phyloP scores from a whole-genome alignment of 169 alveolate species.

The Cytauxzoon felis region DNA sequence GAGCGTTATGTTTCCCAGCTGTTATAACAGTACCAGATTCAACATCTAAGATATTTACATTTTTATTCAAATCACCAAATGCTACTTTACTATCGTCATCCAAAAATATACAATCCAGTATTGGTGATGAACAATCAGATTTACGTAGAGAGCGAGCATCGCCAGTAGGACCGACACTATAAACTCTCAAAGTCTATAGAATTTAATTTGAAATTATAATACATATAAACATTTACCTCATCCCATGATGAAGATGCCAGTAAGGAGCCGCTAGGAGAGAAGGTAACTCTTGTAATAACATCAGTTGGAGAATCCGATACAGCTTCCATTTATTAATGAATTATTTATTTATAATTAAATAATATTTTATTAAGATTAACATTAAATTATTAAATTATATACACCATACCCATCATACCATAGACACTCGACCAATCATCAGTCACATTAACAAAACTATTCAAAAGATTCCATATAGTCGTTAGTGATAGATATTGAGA shows the following conservation, averaged over 20 bases:
- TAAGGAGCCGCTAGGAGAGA: constrained; percentile 40
- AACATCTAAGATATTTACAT: constrained; percentile 35
- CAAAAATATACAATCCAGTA: constrained; percentile 50
- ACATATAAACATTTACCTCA: constrained; percentile 26
- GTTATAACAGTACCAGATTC: constrained; percentile 26
- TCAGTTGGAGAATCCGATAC: constrained; percentile 40
- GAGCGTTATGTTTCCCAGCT: constrained; percentile 52
- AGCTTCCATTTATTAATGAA: no score
- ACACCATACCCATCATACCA: no score
- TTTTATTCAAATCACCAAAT: constrained; percentile 41
- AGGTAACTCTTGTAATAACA: constrained; percentile 44
- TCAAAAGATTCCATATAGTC: no score
- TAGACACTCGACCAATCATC: no score
- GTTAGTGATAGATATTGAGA: no score
- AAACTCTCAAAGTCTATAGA: constrained; percentile 32
- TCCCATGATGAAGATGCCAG: constrained; percentile 66
- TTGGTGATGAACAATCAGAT: constrained; percentile 31
- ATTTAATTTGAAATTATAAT: no score
- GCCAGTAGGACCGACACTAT: constrained; percentile 14
- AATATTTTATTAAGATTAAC: no score
- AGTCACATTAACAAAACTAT: no score
- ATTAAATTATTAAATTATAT: no score
- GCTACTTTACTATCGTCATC: constrained; percentile 48
- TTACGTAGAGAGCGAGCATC: constrained; percentile 1
- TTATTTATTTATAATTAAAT: no score